phyloP scores from a whole-genome alignment of 2,329 filamentous ascomycete species.

The Pseudocercospora cruenta region DNA sequence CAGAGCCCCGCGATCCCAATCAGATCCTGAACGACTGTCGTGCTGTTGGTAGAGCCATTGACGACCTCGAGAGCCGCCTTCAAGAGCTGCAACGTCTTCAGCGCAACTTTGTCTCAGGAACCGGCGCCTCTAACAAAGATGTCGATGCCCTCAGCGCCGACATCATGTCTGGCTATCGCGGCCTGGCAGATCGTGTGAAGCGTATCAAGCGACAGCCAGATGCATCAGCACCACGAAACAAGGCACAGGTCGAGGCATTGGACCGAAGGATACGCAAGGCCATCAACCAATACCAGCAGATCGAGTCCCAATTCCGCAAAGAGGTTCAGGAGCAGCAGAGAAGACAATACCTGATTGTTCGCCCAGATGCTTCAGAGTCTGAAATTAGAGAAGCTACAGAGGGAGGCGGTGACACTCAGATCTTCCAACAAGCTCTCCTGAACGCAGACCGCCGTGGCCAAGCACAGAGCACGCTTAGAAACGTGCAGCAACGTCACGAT shows the following conservation, averaged over 20 bases:
- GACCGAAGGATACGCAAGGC: conserved; percentile 79
- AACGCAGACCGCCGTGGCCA: conserved; percentile 79
- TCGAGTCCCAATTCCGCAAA: conserved; percentile 79
- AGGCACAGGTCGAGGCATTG: conserved; percentile 77
- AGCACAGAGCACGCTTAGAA: conserved; percentile 75
- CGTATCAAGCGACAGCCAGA: conserved; percentile 79
- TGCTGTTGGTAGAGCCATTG: conserved; percentile 76
- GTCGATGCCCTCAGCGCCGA: conserved; percentile 75
- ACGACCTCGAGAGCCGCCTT: conserved; percentile 72
- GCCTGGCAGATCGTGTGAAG: conserved; percentile 77
- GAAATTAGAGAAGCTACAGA: conserved; percentile 80
- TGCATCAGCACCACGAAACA: conserved; percentile 72
- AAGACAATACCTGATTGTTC: conserved; percentile 82
- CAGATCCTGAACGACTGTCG: conserved; percentile 83
- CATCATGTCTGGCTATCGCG: conserved; percentile 81
- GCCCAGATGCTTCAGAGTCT: conserved; percentile 70
- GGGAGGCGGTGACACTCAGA: conserved; percentile 71
- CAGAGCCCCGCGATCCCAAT: conserved; percentile 63
- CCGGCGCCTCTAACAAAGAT: conserved; percentile 64
- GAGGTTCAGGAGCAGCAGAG: conserved; percentile 81
- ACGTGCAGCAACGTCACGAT: conserved; percentile 80
- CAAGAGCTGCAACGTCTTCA: conserved; percentile 73
- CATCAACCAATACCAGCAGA: conserved; percentile 78
- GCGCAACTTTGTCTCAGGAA: conserved; percentile 70
- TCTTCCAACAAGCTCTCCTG: conserved; percentile 87